phyloP scores from a whole-genome alignment of 73 alveolate species.

The Blepharisma japonicum region DNA sequence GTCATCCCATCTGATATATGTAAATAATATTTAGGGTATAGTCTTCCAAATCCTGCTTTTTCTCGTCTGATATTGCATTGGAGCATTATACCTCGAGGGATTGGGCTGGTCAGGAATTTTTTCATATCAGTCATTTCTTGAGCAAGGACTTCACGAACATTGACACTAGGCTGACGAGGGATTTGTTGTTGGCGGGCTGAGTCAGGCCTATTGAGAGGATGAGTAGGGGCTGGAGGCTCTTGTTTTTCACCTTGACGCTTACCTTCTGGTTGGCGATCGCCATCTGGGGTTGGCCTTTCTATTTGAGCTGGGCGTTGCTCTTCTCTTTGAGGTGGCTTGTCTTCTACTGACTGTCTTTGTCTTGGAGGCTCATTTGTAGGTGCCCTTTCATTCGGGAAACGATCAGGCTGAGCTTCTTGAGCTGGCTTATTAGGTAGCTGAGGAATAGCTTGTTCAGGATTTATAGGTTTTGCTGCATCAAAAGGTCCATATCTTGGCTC shows the following conservation, averaged over 20 bases:
- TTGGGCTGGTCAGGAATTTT: slow-evolving; percentile 46
- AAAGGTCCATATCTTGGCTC: not conserved
- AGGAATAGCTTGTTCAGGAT: no score
- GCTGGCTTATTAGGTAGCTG: not conserved
- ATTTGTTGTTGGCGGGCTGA: not conserved
- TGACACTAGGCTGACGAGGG: not conserved
- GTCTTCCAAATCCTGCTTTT: slow-evolving; percentile 67
- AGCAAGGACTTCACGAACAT: not conserved
- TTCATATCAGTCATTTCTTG: slow-evolving; percentile 46
- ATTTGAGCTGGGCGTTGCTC: not conserved
- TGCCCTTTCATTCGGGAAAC: no score
- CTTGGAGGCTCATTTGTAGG: not conserved
- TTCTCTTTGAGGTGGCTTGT: not conserved
- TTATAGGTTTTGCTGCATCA: no score
- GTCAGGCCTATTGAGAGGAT: not conserved
- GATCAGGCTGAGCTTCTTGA: not conserved
- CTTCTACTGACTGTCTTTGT: no score
- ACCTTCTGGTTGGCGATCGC: not conserved
- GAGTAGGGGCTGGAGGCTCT: not conserved
- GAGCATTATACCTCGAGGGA: slow-evolving; percentile 53
- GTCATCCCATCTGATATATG: slow-evolving; percentile 72
- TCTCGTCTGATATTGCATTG: slow-evolving; percentile 75
- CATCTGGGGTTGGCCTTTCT: not conserved
- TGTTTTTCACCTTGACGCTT: not conserved
- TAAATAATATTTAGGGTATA: slow-evolving; percentile 81